phyloP scores from a whole-genome alignment of 495 filamentous ascomycete species.

The Bryoglossum gracile region DNA sequence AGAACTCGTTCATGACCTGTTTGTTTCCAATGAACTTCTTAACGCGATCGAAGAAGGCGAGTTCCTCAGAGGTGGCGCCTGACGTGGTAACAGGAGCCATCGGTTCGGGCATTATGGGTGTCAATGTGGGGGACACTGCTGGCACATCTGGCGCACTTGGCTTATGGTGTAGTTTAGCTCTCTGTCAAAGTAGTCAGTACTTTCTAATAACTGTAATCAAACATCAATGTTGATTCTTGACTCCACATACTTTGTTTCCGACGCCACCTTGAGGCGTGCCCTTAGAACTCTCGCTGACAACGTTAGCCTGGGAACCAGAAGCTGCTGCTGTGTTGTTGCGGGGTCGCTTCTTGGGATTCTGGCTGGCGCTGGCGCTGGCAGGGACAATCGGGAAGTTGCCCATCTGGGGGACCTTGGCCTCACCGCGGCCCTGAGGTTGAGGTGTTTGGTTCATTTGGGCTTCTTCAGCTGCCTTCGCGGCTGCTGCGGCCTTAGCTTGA shows the following conservation, averaged over 20 bases:
- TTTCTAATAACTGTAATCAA: too few relatives aligned
- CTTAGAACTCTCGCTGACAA: slow-evolving; percentile 8
- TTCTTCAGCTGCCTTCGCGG: slow-evolving; percentile 57
- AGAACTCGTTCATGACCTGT: slow-evolving; percentile 83
- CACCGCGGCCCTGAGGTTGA: slow-evolving; percentile 36
- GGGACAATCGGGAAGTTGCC: slow-evolving; percentile 90
- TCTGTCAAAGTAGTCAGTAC: slow-evolving; percentile 25
- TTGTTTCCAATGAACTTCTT: slow-evolving; percentile 96
- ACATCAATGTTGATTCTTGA: too few relatives aligned
- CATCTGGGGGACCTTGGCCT: slow-evolving; percentile 77
- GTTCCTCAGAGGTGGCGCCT: slow-evolving; percentile 59
- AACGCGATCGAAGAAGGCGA: slow-evolving; percentile 90
- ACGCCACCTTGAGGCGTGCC: slow-evolving; percentile 5
- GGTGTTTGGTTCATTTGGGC: slow-evolving; percentile 38
- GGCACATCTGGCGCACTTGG: slow-evolving; percentile 54
- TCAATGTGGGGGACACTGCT: slow-evolving; percentile 77
- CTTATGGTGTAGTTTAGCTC: slow-evolving; percentile 59
- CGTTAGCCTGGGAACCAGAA: slow-evolving; percentile 1
- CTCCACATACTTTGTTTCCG: slow-evolving; percentile 38
- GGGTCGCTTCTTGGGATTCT: slow-evolving; percentile 70
- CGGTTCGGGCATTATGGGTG: slow-evolving; percentile 79
- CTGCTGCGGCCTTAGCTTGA: slow-evolving; percentile 67
- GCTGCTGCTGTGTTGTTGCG: slow-evolving; percentile 21
- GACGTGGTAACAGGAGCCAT: slow-evolving; percentile 65
- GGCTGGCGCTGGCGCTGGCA: slow-evolving; percentile 65